These are phyloP conservation scores for Salix brachista DNA, from an alignment of 345 rosid genomes.

Conservation along the genomic window DNA sequence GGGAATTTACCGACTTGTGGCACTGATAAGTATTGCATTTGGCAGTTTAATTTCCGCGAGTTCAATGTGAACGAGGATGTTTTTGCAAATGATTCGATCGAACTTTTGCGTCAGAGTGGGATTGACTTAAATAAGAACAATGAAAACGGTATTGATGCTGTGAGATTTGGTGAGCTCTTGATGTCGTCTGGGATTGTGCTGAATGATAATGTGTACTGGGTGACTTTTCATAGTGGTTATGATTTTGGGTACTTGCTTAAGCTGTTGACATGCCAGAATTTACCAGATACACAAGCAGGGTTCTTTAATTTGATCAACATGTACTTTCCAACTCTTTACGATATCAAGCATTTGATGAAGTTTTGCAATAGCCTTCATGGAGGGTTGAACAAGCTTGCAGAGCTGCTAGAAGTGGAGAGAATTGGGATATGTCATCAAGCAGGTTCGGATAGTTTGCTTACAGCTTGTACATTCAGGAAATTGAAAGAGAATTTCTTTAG, in stretches of 20 bases:
- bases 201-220: constrained; percentile 68
- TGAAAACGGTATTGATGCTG: constrained; percentile 48
- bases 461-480: constrained; percentile 68
- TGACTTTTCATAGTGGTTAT: constrained; percentile 73
- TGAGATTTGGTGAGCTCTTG: constrained; percentile 49
- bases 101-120: constrained; percentile 56
- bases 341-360: constrained; percentile 69
- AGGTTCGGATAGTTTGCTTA: constrained; percentile 78
- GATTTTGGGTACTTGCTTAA: constrained; percentile 83
- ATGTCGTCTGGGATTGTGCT: constrained; percentile 77
- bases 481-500: constrained; percentile 60
- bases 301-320: constrained; percentile 50
- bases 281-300: constrained; percentile 45
- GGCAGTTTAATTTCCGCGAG: constrained; percentile 80
- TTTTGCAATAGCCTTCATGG: constrained; percentile 71
- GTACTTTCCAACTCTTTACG: constrained; percentile 61
- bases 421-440: constrained; percentile 76
- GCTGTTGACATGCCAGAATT: constrained; percentile 52
- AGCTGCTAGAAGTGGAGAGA: constrained; percentile 60
- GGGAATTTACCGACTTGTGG: constrained; percentile 69
- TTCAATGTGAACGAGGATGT: constrained; percentile 53
- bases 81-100: constrained; percentile 54
- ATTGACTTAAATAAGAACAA: constrained; percentile 62
- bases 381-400: constrained; percentile 73
- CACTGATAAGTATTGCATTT: constrained; percentile 51